Evolutionary conservation across 306 rosid genomes (phyloP), one percentile per base, ranked within the genome.

Genomic region (Gynostemma pentaphyllum): DNA sequence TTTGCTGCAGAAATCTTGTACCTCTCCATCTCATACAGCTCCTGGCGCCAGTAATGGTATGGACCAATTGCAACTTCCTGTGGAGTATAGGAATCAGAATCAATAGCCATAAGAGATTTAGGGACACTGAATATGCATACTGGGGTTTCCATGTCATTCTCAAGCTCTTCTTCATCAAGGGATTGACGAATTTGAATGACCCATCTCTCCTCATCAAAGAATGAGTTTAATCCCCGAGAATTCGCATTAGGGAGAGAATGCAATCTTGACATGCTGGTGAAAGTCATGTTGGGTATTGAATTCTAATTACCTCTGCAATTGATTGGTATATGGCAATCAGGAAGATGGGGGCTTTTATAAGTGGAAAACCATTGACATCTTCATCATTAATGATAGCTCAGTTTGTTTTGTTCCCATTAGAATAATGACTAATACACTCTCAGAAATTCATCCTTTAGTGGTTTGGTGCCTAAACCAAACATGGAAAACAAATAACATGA

Each of bases 21-120:
- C 72, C 90, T 78, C 46, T 78, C 83, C 94, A 90, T 90, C 49
- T 85, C 97, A 66, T 82, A 82, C 1, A 87, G 78, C 78, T 87
- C 97, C 2, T 83, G 77, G 8, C 95, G 73, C 85, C 85, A 76
- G 47, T 73, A 66, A 64, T 90, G 97, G 77, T 83, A 90, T 14
- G 95, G 95, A 8, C 90, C 90, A 28, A 90, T 81, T 4, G 95
- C 79, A 37, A 90, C 85, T 66, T 81, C 76, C 72, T 87, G 90
- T 37, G 97, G 95, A 13, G 72, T 62, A 51, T 83, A 90, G 10
- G 88, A 87, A 50, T 85, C 79, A 8, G 88, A 79, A 27, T 80
- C 73, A 22, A 62, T 66, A 0, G 74, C 76, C 81, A 76, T 24
- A 21, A 80, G 76, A 64, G 54, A 12, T 42, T 64, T 73, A 34